Evolutionary conservation across 2,329 filamentous ascomycete species (phyloP).

Genomic region (Chaetomium sp.): DNA sequence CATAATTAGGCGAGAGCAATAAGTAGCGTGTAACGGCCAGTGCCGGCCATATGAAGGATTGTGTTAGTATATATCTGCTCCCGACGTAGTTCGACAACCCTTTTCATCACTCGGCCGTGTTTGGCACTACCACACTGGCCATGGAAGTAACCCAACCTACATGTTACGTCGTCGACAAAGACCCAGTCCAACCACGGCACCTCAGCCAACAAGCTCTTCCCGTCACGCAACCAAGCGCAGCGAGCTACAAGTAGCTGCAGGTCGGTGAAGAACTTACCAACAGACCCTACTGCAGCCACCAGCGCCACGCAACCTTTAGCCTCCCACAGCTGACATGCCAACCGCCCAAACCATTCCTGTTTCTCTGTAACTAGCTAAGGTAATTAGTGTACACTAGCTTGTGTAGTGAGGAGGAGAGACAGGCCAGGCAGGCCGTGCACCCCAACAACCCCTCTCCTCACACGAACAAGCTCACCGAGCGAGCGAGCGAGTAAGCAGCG

Average conservation of each 20-base stretch:
- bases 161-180: background rate
- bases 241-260: background rate
- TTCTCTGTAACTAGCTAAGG: too few relatives aligned
- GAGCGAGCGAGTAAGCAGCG: background rate
- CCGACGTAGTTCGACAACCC: background rate
- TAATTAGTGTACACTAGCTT: too few relatives aligned
- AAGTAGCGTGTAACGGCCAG: background rate
- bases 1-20: background rate
- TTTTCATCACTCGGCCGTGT: background rate
- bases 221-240: background rate
- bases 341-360: background rate
- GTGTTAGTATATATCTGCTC: background rate
- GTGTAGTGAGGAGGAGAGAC: background rate
- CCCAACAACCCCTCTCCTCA: background rate
- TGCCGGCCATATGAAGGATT: background rate
- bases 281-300: background rate
- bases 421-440: background rate
- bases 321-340: background rate
- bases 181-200: background rate
- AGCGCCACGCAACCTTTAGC: background rate
- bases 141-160: background rate
- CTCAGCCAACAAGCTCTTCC: background rate
- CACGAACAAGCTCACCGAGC: too few relatives aligned
- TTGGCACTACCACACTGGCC: background rate
- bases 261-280: background rate